phyloP scores from a whole-genome alignment of 2,329 filamentous ascomycete genomes.

The Colletotrichum somersetense region DNA sequence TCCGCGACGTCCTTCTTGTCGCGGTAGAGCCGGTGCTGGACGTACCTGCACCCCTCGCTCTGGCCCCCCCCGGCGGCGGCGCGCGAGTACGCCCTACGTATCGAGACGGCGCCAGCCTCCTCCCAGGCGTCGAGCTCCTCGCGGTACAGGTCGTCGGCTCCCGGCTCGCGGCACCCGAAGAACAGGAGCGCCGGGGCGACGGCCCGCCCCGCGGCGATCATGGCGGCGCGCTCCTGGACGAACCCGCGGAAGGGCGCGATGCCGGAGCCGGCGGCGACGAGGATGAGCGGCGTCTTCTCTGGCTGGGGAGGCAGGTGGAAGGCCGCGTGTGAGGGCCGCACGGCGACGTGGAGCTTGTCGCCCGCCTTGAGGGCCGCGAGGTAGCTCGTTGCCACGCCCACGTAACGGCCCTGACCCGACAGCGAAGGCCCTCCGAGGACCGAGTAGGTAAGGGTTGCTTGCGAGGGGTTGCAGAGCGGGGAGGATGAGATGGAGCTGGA shows the following conservation, averaged over 20 bases:
- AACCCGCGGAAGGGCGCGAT: slow-evolving; percentile 48
- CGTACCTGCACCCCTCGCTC: slow-evolving; percentile 62
- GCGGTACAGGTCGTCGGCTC: slow-evolving; percentile 60
- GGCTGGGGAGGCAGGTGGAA: slow-evolving; percentile 58
- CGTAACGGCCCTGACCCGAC: slow-evolving; percentile 62
- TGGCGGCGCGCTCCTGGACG: slow-evolving; percentile 48
- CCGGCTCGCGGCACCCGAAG: slow-evolving; percentile 59
- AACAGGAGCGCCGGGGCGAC: slow-evolving; percentile 60
- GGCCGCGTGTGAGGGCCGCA: slow-evolving; percentile 54
- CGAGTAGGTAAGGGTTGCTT: slow-evolving; percentile 72
- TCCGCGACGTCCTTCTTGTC: slow-evolving; percentile 48
- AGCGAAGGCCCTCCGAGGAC: slow-evolving; percentile 67
- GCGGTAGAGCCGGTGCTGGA: slow-evolving; percentile 58
- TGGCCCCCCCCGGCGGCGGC: slow-evolving; percentile 52
- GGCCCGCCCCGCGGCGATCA: slow-evolving; percentile 58
- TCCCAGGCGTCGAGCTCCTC: slow-evolving; percentile 62
- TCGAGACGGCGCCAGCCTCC: slow-evolving; percentile 61
- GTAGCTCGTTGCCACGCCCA: slow-evolving; percentile 73
- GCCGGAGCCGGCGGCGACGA: slow-evolving; percentile 57
- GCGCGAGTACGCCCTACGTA: slow-evolving; percentile 68
- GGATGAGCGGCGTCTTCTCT: slow-evolving; percentile 56
- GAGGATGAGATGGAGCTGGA: slow-evolving; percentile 75
- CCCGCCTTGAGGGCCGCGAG: slow-evolving; percentile 62
- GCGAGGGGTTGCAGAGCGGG: slow-evolving; percentile 66
- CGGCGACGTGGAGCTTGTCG: slow-evolving; percentile 64